A percentile compares a stretch with the other conserved stretches of the same genome.
These are phyloP conservation scores for Euryodendron excelsum DNA, from an alignment of 148 eudicot species.

Conservation along the genomic window DNA sequence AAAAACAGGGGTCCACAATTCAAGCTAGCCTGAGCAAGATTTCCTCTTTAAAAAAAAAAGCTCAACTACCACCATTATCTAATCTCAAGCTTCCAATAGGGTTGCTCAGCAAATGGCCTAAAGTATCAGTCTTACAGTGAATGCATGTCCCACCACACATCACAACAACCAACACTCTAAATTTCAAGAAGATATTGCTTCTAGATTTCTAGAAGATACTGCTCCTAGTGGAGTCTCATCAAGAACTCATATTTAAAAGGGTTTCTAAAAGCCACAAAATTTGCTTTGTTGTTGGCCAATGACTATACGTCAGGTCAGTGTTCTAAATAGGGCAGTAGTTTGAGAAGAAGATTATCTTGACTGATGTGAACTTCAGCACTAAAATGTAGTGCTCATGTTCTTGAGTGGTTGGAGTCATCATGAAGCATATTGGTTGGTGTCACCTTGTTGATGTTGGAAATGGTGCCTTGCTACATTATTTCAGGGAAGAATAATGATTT, in stretches of 20 bases:
- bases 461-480: not conserved
- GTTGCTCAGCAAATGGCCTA: not conserved
- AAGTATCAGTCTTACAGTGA: no score
- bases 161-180: not conserved
- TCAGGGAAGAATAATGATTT: not conserved
- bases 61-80: not conserved
- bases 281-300: not conserved
- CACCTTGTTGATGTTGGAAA: not conserved
- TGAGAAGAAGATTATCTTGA: not conserved
- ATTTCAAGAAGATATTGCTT: not conserved
- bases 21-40: no score
- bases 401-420: not conserved
- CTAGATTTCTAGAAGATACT: not conserved
- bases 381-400: not conserved
- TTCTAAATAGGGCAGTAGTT: not conserved
- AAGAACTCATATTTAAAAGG: not conserved
- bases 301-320: not conserved
- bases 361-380: conserved; percentile 8
- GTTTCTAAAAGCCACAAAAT: not conserved
- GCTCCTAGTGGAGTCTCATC: not conserved
- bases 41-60: no score
- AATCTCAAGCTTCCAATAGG: not conserved
- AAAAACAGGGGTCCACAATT: no score
- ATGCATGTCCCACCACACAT: not conserved
- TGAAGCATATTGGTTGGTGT: not conserved